Conservation (phyloP, 108 stramenopile genomes). For the Skeletonema tropicum region DNA sequence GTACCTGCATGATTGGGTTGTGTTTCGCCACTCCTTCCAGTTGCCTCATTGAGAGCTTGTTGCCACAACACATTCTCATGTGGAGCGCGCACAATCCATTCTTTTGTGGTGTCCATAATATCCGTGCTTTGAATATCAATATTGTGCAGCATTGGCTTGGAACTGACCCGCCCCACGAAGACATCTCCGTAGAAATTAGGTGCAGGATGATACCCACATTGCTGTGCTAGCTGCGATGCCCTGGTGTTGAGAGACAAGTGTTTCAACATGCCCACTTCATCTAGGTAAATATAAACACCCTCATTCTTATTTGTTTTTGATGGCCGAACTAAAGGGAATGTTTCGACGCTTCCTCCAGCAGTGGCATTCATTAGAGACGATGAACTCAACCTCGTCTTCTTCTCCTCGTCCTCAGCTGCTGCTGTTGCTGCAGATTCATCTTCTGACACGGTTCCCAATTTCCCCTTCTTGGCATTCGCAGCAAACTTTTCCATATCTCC, state of each 20-base stretch:
- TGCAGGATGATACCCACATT: conserved; percentile 75
- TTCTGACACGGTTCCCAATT: conserved; percentile 31
- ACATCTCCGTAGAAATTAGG: conserved; percentile 88
- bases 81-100: conserved; percentile 73
- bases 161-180: conserved; percentile 68
- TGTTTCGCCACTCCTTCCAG: conserved; percentile 44
- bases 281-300: conserved; percentile 79
- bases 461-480: background rate
- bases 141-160: conserved; percentile 50
- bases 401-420: background rate
- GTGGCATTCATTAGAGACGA: conserved; percentile 55
- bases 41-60: conserved; percentile 58
- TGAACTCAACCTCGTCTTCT: background rate
- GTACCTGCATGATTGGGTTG: conserved; percentile 61
- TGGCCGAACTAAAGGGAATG: conserved; percentile 77
- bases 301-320: conserved; percentile 62
- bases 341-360: conserved; percentile 69
- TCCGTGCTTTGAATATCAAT: conserved; percentile 52
- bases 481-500: conserved; percentile 37
- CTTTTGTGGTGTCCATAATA: conserved; percentile 48
- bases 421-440: background rate
- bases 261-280: conserved; percentile 87
- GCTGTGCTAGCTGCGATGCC: conserved; percentile 54
- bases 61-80: conserved; percentile 73
- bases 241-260: conserved; percentile 66